Base-by-base conservation (phyloP, 1,139 yeast genomes). In the Keqinozyma sinolaborantium region DNA sequence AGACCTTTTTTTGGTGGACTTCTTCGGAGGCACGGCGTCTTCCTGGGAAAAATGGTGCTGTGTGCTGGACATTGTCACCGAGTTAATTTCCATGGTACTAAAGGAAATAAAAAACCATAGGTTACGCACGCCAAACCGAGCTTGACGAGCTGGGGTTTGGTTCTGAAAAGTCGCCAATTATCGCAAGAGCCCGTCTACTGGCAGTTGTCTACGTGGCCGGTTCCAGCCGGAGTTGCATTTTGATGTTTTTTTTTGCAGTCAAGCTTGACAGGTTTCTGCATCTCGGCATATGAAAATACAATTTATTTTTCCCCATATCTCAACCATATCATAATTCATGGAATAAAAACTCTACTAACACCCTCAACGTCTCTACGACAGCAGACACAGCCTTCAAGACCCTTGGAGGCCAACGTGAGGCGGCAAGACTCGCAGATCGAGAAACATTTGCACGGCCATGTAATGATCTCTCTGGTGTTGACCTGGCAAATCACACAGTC, bases 381-480 rank as follows among this genome's bases (percentile, higher is more conserved):
- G 47, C 95, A 84, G 1, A 87, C 94, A 56, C 97, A 88, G 1
- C 83, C 83, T 36, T 76, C 78, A 47, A 83, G 81, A 10, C 85
- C 84, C 38, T 87, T 73, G 15, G 80, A 62, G 3, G 87, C 90
- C 34, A 88, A 64, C n/a, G 84, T 75, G 19, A 80, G 62, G 15
- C 97, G 69, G 50, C 97, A 88, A 11, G 77, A 72, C 41, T 87
- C 95, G 55, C 97, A 88, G 6, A 88, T 68, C 0, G 95, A 88
- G 41, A 88, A 76, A 54, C 97, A 88, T 45, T 79, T 75, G 53
- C 97, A 88, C 1, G 97, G 97, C 97, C 97, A 88, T 3, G 92
- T 65, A 11, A 88, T 79, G 26, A 88, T 75, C 40, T 83, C 86
- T 43, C 97, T 70, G 6, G 79, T 73, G 36, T 82, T 77, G 8